Conservation (phyloP, 83 land plant species). For the Picea abies region DNA sequence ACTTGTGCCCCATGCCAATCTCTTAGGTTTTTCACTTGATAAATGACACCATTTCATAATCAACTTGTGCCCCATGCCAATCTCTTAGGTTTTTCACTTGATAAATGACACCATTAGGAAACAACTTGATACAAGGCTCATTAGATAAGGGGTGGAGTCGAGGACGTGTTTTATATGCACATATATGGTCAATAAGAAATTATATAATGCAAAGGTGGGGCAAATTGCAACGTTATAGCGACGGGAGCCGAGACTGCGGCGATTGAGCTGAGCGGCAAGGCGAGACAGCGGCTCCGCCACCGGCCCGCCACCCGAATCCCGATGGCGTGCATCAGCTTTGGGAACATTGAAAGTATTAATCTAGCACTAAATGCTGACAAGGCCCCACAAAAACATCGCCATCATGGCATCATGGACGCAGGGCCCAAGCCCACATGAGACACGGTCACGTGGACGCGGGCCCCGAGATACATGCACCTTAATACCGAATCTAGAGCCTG, state of each 20-base stretch:
- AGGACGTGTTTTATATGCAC: too few species aligned
- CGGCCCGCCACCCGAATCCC: not conserved
- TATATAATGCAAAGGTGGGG: not conserved
- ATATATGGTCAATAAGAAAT: too few species aligned
- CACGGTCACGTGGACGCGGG: conserved; percentile 14
- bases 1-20: not conserved
- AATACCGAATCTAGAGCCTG: too few species aligned
- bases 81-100: not conserved
- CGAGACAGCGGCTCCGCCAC: too few species aligned
- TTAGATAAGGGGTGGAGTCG: not conserved
- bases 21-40: not conserved
- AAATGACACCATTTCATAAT: not conserved
- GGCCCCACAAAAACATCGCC: not conserved
- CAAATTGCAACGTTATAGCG: too few species aligned
- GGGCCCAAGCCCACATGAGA: not conserved
- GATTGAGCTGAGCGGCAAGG: not conserved
- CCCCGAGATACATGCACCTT: not conserved
- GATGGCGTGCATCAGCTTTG: not conserved
- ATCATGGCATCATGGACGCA: not conserved
- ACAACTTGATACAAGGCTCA: too few species aligned
- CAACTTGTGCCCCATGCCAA: too few species aligned
- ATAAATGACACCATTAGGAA: not conserved
- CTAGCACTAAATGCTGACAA: not conserved
- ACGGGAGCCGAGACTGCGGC: not conserved
- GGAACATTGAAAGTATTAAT: not conserved